Evolutionary conservation across 805 yeast genomes (phyloP), one percentile per base, ranked within the genome.

Genomic region (Yamadazyma olivae): DNA sequence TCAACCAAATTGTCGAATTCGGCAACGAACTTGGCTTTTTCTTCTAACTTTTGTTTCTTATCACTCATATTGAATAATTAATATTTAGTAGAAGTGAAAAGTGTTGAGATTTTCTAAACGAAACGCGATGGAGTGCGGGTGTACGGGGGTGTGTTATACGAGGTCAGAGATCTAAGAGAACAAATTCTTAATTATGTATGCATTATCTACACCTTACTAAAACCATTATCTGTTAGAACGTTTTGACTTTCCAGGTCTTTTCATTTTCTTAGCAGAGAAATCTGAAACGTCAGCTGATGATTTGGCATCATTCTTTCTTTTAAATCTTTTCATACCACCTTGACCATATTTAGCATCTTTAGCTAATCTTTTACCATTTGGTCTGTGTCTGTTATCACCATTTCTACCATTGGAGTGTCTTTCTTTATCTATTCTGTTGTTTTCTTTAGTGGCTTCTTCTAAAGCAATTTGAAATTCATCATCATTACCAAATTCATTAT

Each of bases 401-500:
- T 62, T 63, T 17, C 32, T 18, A 27, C 45, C 54, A 37, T 51
- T 48, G 15, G 28, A 7, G 17, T 25, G 28, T 17, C 30, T 27
- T 15, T 34, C 29, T 27, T 57, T 52, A 28, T 64, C 67, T 13
- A 52, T 51, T 25, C 50, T 54, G 16, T 44, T 39, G 38, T 74
- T 75, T 43, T 75, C 78, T 33, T 79, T 79, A n/a, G 86, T 75
- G 33, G 88, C 89, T 61, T 90, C 97, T 64, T 90, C 97, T 47
- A 91, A 75, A 29, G 95, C 96, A 51, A 91, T 83, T 56, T 85
- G 88, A 61, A 91, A 90, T 29, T 67, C 74, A 49, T 82, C 90
- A 48, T 81, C 88, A 44, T 73, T 70, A 31, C 70, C 67, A 42
- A 86, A 75, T 48, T 84, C 95, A 46, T 81, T 78, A 44, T 78